Conservation (phyloP, 192 early-diverging fungal species). For the Coemansia sp. region DNA sequence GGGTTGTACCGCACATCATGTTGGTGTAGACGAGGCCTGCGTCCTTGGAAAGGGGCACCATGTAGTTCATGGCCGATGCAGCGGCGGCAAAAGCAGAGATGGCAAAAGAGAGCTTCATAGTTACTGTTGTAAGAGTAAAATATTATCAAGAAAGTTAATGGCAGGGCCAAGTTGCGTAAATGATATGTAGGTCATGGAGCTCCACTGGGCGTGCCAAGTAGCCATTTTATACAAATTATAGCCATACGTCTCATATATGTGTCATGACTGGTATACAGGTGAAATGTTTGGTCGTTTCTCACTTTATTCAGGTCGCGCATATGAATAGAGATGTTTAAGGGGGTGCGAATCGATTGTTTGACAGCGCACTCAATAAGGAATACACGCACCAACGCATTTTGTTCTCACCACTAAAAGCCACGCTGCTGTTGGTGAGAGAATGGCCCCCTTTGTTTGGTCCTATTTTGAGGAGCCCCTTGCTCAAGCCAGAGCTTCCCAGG, state of each 20-base stretch:
- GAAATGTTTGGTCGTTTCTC: not conserved
- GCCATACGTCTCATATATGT: not conserved
- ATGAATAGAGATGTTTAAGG: not conserved
- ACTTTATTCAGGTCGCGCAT: not conserved
- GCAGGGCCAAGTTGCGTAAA: not conserved
- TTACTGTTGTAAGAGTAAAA: not conserved
- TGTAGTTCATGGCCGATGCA: constrained; percentile 6
- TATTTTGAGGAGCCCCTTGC: constrained; percentile 4
- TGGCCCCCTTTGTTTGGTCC: not conserved
- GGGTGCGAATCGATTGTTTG: not conserved
- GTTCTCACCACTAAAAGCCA: not conserved
- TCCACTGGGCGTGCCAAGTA: not conserved
- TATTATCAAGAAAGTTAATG: not conserved
- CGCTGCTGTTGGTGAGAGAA: not conserved
- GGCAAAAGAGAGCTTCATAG: constrained; percentile 18
- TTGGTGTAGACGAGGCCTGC: constrained; percentile 30
- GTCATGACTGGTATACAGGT: not conserved
- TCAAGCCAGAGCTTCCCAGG: not conserved
- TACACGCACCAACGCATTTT: not conserved
- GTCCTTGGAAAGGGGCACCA: constrained; percentile 23
- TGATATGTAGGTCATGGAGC: not conserved
- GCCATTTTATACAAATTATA: not conserved
- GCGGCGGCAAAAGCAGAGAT: constrained; percentile 8
- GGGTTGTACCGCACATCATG: constrained; percentile 17
- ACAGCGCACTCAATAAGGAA: not conserved